These are phyloP conservation scores for Dactylorhiza incarnata DNA, from an alignment of 106 monocot genomes.

Conservation along the genomic window DNA sequence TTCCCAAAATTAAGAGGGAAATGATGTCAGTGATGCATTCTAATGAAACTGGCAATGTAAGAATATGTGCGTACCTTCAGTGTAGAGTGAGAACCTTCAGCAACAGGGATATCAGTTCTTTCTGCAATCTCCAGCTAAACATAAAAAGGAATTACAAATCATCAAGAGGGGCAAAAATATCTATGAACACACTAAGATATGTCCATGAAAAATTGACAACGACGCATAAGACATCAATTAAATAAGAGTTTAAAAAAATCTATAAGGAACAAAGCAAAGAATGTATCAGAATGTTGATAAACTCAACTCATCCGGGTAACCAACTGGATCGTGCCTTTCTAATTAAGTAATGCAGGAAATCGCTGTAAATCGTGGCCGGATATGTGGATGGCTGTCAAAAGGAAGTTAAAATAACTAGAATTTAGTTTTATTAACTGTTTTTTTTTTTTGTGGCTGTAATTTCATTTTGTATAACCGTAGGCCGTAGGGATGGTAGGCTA, in stretches of 20 bases:
- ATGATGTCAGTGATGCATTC: background rate
- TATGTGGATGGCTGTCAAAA: too few relatives aligned
- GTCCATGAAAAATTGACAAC: background rate
- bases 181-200: background rate
- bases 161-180: background rate
- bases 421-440: too few relatives aligned
- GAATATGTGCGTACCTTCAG: slow-evolving; percentile 48
- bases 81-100: slow-evolving; percentile 90
- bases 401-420: too few relatives aligned
- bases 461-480: too few relatives aligned
- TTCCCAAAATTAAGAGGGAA: background rate
- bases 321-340: too few relatives aligned
- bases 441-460: too few relatives aligned
- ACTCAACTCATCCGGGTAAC: too few relatives aligned
- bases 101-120: slow-evolving; percentile 81
- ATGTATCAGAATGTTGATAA: background rate
- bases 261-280: background rate
- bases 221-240: background rate
- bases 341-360: too few relatives aligned
- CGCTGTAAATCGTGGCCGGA: too few relatives aligned
- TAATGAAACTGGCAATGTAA: background rate
- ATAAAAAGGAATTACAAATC: background rate
- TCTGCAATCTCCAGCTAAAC: slow-evolving; percentile 87
- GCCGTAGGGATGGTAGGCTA: too few relatives aligned
- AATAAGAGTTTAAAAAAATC: background rate